A percentile compares a stretch with the other conserved stretches of the same genome.
phyloP scores from a whole-genome alignment of 1,284 basidiomycete species.

The Salmacisia buchloeana region DNA sequence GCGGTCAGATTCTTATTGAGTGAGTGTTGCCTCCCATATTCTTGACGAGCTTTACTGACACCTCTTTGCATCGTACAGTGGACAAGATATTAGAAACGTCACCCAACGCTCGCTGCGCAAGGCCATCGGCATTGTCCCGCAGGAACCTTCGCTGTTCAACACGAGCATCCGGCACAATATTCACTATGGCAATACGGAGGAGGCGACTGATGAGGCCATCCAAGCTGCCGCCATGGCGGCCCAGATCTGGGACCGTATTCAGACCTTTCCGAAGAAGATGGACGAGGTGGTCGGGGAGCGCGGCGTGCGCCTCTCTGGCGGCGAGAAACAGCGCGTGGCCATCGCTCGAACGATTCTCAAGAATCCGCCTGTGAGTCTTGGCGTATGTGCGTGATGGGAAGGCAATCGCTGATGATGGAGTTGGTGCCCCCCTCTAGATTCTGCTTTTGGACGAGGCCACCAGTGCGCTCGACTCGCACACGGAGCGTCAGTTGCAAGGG shows the following conservation, averaged over 20 bases:
- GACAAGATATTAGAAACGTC: constrained; percentile 75
- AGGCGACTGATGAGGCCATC: constrained; percentile 40
- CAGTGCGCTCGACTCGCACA: constrained; percentile 54
- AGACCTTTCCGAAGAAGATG: constrained; percentile 67
- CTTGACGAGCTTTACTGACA: background rate
- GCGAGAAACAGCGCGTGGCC: constrained; percentile 76
- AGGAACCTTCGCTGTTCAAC: constrained; percentile 64
- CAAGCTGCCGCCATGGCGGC: constrained; percentile 42
- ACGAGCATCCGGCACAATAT: constrained; percentile 59
- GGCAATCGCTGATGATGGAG: background rate
- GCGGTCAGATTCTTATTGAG: constrained; percentile 59
- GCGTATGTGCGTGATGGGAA: background rate
- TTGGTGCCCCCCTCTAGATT: constrained; percentile 50
- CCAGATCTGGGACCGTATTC: constrained; percentile 47
- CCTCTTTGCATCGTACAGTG: constrained; percentile 38
- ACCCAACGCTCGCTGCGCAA: constrained; percentile 70
- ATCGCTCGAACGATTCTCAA: constrained; percentile 80
- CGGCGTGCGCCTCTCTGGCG: constrained; percentile 63
- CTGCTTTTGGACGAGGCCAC: constrained; percentile 75
- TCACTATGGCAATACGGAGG: constrained; percentile 33
- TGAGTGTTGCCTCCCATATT: background rate
- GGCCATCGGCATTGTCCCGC: constrained; percentile 65
- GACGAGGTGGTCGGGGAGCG: constrained; percentile 74
- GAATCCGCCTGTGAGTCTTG: constrained; percentile 56
- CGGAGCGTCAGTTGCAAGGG: constrained; percentile 42